Conservation (phyloP, 805 yeast genomes). For the Metschnikowia vanudenii region DNA sequence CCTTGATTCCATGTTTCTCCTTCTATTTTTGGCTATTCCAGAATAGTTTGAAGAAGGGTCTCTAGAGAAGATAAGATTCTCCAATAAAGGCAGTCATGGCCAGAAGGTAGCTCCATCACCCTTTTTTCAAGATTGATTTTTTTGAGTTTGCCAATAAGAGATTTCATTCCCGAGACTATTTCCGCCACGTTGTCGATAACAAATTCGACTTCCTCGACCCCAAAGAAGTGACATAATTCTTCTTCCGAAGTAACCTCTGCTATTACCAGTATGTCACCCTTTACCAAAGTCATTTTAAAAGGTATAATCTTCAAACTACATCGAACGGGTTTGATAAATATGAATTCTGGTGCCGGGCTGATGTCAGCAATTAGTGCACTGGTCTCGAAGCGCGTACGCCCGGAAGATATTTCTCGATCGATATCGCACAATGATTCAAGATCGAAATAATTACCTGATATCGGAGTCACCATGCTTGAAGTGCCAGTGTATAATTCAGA, state of each 20-base stretch:
- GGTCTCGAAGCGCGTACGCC: constrained; percentile 7
- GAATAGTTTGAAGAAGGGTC: neutral
- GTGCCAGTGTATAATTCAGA: too few relatives aligned
- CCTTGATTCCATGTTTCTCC: too few relatives aligned
- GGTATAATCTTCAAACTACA: constrained; percentile 18
- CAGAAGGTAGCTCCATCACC: constrained; percentile 1
- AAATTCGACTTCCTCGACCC: constrained; percentile 17
- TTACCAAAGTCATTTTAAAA: constrained; percentile 7
- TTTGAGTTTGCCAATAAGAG: constrained; percentile 1
- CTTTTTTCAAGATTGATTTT: constrained; percentile 3
- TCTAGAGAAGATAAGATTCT: constrained; percentile 3
- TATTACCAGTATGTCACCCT: neutral
- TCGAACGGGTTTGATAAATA: constrained; percentile 17
- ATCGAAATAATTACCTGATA: neutral
- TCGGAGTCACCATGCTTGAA: too few relatives aligned
- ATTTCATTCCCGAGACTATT: neutral
- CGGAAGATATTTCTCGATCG: neutral
- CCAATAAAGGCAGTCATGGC: constrained; percentile 15
- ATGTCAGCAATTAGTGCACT: constrained; percentile 1
- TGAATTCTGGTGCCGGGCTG: constrained; percentile 9
- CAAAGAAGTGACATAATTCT: constrained; percentile 17
- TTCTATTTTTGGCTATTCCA: neutral
- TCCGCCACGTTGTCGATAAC: constrained; percentile 11
- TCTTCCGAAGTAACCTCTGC: constrained; percentile 12
- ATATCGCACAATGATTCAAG: neutral